Percentiles rank a stretch among this genome's conserved stretches.
Conservation (phyloP, 129 eudicot genomes). For the Centella asiatica region DNA sequence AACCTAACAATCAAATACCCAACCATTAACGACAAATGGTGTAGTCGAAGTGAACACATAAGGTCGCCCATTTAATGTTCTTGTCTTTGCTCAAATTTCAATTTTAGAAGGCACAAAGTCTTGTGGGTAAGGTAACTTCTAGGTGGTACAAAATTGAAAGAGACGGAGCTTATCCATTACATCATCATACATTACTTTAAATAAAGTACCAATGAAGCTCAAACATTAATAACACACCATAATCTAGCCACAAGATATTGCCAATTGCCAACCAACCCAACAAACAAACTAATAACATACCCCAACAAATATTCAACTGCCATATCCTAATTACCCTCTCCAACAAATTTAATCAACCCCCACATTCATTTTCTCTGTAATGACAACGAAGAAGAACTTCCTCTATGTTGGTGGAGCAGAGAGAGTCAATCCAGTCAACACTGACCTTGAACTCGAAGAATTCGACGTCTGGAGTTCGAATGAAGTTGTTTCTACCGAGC, state of each 20-base stretch:
- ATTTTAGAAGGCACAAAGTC: too few relatives aligned
- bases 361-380: conserved; percentile 1
- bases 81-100: too few relatives aligned
- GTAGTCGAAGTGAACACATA: too few relatives aligned
- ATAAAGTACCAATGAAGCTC: background rate
- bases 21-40: too few relatives aligned
- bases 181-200: background rate
- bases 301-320: background rate
- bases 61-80: too few relatives aligned
- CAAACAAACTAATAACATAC: background rate
- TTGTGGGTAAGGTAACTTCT: too few relatives aligned
- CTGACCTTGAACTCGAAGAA: conserved; percentile 27
- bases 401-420: conserved; percentile 20
- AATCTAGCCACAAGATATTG: background rate
- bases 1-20: too few relatives aligned
- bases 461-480: conserved; percentile 26
- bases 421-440: background rate
- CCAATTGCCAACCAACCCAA: too few relatives aligned
- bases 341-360: too few relatives aligned
- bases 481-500: background rate
- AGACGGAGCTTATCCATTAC: conserved; percentile 3
- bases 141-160: background rate
- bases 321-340: background rate
- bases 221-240: too few relatives aligned
- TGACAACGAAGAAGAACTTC: conserved; percentile 29